Conservation (phyloP, 1,284 basidiomycete genomes). For the Cerioporus squamosus region DNA sequence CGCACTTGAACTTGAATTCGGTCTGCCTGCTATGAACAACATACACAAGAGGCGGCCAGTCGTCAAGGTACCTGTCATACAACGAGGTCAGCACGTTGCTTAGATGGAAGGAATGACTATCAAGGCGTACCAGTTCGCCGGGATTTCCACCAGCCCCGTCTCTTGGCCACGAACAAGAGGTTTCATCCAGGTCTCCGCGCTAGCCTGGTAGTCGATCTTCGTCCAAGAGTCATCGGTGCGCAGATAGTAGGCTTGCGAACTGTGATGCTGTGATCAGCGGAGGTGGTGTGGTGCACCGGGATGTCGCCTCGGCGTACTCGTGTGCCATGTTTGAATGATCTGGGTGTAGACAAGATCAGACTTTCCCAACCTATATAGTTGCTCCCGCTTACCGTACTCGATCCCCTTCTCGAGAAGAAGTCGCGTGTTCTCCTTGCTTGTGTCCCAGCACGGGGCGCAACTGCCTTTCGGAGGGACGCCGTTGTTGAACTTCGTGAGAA, state of each 20-base stretch:
- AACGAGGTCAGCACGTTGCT: background rate
- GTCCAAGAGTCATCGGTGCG: slow-evolving; percentile 74
- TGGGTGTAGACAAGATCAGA: slow-evolving; percentile 20
- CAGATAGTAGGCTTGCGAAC: slow-evolving; percentile 74
- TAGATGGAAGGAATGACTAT: background rate
- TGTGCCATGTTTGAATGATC: slow-evolving; percentile 73
- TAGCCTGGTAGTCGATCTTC: slow-evolving; percentile 69
- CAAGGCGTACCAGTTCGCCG: slow-evolving; percentile 61
- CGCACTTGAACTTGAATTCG: too few relatives aligned
- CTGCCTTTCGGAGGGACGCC: slow-evolving; percentile 66
- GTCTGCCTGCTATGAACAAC: background rate
- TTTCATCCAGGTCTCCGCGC: slow-evolving; percentile 77
- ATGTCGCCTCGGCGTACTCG: slow-evolving; percentile 43
- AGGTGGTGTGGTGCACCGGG: background rate
- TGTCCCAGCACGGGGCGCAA: slow-evolving; percentile 84
- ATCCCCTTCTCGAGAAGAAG: slow-evolving; percentile 79
- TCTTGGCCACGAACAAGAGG: slow-evolving; percentile 67
- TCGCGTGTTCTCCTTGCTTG: slow-evolving; percentile 66
- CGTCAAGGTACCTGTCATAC: slow-evolving; percentile 57
- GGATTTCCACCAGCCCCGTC: slow-evolving; percentile 76
- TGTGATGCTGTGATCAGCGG: slow-evolving; percentile 30
- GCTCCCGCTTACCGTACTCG: slow-evolving; percentile 59
- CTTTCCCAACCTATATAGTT: background rate
- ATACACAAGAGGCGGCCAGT: slow-evolving; percentile 62
- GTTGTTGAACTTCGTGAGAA: slow-evolving; percentile 72